Conservation (phyloP, 2,329 filamentous ascomycete genomes). For the Exophiala sideris region DNA sequence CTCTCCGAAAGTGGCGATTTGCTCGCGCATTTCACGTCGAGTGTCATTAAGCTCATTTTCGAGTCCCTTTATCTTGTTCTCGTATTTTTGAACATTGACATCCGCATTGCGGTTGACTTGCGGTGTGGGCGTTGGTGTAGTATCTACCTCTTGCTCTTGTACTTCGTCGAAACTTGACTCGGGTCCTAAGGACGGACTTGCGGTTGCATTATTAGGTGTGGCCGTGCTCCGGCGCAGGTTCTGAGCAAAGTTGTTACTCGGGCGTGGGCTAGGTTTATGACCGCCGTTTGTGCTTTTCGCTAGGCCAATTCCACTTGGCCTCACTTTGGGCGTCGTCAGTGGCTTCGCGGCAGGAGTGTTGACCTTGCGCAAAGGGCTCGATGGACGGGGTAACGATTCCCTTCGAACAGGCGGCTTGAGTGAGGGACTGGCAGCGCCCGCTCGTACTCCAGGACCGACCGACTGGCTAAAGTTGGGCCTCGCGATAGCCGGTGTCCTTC, state of each 20-base stretch:
- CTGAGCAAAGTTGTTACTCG: constrained; percentile 37
- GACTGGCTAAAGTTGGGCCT: constrained; percentile 85
- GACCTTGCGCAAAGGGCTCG: constrained; percentile 73
- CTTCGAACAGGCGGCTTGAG: constrained; percentile 64
- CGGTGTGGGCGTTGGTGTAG: constrained; percentile 43
- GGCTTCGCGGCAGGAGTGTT: constrained; percentile 41
- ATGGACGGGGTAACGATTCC: constrained; percentile 78
- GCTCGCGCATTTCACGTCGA: constrained; percentile 88
- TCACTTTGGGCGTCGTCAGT: constrained; percentile 25
- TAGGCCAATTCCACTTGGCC: constrained; percentile 25
- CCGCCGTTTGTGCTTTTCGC: constrained; percentile 54
- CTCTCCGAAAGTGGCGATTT: constrained; percentile 75
- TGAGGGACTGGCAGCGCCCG: constrained; percentile 64
- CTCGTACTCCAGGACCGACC: constrained; percentile 62
- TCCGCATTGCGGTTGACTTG: constrained; percentile 25
- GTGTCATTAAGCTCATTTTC: constrained; percentile 66
- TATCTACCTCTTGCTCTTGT: constrained; percentile 46
- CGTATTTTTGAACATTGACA: constrained; percentile 27
- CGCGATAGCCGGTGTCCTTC: constrained; percentile 56
- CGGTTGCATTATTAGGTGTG: constrained; percentile 10
- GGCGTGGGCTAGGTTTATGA: constrained; percentile 57
- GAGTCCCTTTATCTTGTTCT: constrained; percentile 60
- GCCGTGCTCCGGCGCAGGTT: constrained; percentile 28
- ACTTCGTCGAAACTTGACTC: constrained; percentile 43
- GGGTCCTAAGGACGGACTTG: constrained; percentile 29